A percentile compares a stretch with the other conserved stretches of the same genome.
Evolutionary conservation across 495 filamentous ascomycete genomes (phyloP).

Genomic region (Trichoderma reesei): DNA sequence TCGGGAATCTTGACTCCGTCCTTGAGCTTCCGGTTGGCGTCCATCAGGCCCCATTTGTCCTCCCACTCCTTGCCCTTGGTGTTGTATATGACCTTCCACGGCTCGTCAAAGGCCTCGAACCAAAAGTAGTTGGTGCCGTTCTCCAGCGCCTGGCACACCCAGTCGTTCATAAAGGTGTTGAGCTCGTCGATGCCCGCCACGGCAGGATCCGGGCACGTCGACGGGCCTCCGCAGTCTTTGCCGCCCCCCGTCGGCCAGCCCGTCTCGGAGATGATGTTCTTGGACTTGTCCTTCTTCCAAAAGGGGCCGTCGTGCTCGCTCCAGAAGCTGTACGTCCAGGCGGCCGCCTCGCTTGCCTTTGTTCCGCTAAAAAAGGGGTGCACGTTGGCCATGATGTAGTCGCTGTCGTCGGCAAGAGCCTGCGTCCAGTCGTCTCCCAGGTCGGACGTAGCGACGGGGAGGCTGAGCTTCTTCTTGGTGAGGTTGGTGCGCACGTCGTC

Average conservation of each 20-base stretch:
- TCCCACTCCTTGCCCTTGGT: constrained; percentile 69
- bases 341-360: constrained; percentile 52
- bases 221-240: constrained; percentile 56
- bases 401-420: constrained; percentile 54
- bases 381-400: constrained; percentile 92
- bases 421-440: constrained; percentile 81
- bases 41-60: constrained; percentile 92
- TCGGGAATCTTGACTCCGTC: constrained; percentile 76
- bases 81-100: constrained; percentile 80
- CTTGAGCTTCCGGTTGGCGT: constrained; percentile 78
- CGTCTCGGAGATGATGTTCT: constrained; percentile 74
- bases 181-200: constrained; percentile 75
- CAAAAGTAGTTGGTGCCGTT: constrained; percentile 91
- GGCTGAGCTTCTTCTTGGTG: constrained; percentile 49
- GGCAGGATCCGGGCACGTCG: constrained; percentile 49
- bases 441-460: constrained; percentile 83
- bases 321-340: constrained; percentile 85
- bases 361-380: constrained; percentile 95
- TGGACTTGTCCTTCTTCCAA: constrained; percentile 47
- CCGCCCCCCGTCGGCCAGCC: constrained; percentile 89
- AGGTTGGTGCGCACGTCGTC: constrained; percentile 60
- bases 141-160: constrained; percentile 68
- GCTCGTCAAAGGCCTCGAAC: constrained; percentile 94
- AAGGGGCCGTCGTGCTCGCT: constrained; percentile 49
- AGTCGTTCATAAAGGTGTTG: constrained; percentile 79